Base-by-base conservation (phyloP, 2,329 filamentous ascomycete species). In the Fusarium proliferatum region DNA sequence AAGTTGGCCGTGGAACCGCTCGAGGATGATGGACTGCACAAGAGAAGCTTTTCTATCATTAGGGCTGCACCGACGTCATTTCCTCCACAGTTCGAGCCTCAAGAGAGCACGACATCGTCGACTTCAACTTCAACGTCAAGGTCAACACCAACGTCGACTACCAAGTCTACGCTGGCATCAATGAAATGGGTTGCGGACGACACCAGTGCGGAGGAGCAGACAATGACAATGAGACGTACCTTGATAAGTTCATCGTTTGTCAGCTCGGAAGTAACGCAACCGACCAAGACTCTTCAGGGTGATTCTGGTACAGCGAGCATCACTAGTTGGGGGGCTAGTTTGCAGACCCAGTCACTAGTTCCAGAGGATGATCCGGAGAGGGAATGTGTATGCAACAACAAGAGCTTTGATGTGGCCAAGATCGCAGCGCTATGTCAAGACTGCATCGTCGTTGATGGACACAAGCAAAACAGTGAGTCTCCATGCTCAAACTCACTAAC, bases 391-490 rank as follows among this genome's bases (percentile, higher is more conserved):
- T 85, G 83, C 57, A 57, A 69, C 12, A 84, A 85, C 58, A 72
- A 76, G 60, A 85, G 83, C 71, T 85, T 85, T 58, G 77, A 85
- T 51, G 83, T 85, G 17, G 76, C 80, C 39, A 69, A 76, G 42
- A 70, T 85, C n/a, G 80, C 82, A 10, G 82, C 78, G 3, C 71
- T 84, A 13, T 85, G 83, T 45, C 77, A 82, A 23, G 81, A 82
- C 59, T 85, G 83, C 64, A 81, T 85, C 41, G 61, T 72, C 9
- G 72, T 79, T 64, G 75, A 79, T 23, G 79, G 79, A 1, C 76
- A 81, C 63, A 61, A 71, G 30, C 73, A 79, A 16, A 82, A 78
- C 36, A 80, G 82, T 83, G 70, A 74, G 81, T 77, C 7, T 9
- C 30, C 1, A 33, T 7, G 3, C 8, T 38, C 23, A 21, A 1